Percentiles rank a stretch among this genome's conserved stretches.
Evolutionary conservation across 2,329 filamentous ascomycete species (phyloP).

Genomic region (Emmonsiellopsis sp.): DNA sequence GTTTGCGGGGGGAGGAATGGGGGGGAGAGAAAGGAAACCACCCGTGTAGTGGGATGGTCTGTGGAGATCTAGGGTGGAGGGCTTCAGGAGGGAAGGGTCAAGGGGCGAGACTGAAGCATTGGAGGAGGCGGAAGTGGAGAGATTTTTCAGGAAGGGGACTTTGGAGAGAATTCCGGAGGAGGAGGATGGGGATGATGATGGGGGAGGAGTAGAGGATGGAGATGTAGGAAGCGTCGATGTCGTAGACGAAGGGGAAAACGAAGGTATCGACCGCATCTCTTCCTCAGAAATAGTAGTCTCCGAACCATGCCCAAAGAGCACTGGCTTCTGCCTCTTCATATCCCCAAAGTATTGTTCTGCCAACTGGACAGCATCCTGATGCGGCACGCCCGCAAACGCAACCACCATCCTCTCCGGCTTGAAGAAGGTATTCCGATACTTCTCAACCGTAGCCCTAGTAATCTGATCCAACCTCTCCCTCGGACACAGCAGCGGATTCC

Average conservation of each 20-base stretch:
- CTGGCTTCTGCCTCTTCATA: constrained; percentile 55
- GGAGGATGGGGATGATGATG: constrained; percentile 18
- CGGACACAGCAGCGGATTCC: constrained; percentile 86
- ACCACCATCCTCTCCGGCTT: constrained; percentile 85
- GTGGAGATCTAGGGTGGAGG: constrained; percentile 47
- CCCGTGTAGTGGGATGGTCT: constrained; percentile 78
- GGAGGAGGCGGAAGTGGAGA: constrained; percentile 63
- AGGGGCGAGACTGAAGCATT: constrained; percentile 47
- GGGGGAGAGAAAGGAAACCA: constrained; percentile 78
- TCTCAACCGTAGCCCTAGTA: constrained; percentile 59
- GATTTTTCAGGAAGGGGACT: constrained; percentile 81
- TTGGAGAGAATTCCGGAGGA: constrained; percentile 65
- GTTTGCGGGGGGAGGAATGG: constrained; percentile 67
- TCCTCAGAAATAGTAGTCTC: constrained; percentile 39
- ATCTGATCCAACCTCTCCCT: constrained; percentile 71
- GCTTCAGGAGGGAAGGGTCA: constrained; percentile 36
- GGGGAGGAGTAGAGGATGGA: constrained; percentile 15
- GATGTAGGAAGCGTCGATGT: constrained; percentile 27
- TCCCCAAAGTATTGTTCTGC: constrained; percentile 84
- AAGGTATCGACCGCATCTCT: constrained; percentile 25
- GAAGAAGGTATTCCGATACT: constrained; percentile 77
- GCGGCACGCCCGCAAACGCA: constrained; percentile 85
- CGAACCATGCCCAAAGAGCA: constrained; percentile 47
- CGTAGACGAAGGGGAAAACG: constrained; percentile 25
- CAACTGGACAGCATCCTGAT: constrained; percentile 67